phyloP scores from a whole-genome alignment of 805 yeast genomes.

The Nakazawaea peltata region DNA sequence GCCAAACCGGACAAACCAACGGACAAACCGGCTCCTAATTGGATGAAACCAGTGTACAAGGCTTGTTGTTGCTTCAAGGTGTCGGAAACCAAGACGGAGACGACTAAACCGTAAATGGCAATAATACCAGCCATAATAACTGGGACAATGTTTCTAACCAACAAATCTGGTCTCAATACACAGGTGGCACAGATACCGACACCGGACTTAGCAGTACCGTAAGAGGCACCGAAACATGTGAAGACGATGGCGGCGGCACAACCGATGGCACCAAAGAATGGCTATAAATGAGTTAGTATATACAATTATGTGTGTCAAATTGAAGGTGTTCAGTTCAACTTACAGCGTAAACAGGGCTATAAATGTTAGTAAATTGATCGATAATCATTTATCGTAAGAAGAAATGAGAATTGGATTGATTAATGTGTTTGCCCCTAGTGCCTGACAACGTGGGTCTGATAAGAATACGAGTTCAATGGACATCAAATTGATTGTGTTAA shows the following conservation, averaged over 20 bases:
- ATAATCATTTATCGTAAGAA: too few species aligned
- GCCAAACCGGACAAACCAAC: slow-evolving; percentile 97
- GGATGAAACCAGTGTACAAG: slow-evolving; percentile 94
- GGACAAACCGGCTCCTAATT: slow-evolving; percentile 95
- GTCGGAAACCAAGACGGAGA: slow-evolving; percentile 88
- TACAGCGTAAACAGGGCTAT: slow-evolving; percentile 67
- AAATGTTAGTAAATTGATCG: slow-evolving; percentile 3
- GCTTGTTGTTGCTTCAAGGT: slow-evolving; percentile 87
- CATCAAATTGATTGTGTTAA: too few species aligned
- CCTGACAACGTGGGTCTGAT: too few species aligned
- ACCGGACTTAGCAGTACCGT: slow-evolving; percentile 99
- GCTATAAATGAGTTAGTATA: slow-evolving; percentile 28
- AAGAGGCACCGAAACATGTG: slow-evolving; percentile 98
- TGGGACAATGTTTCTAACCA: slow-evolving; percentile 91
- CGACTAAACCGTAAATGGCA: slow-evolving; percentile 97
- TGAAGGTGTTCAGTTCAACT: slow-evolving; percentile 11
- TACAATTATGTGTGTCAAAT: slow-evolving; percentile 7
- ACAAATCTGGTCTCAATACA: slow-evolving; percentile 93
- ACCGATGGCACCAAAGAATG: slow-evolving; percentile 99
- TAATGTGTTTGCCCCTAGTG: too few species aligned
- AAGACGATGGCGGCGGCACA: slow-evolving; percentile 99
- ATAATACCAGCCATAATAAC: slow-evolving; percentile 99
- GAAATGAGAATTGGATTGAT: too few species aligned
- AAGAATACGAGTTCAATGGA: too few species aligned
- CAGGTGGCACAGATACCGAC: slow-evolving; percentile 99